Evolutionary conservation across 2,329 filamentous ascomycete species (phyloP).

Genomic region (Pseudonectria buxi): DNA sequence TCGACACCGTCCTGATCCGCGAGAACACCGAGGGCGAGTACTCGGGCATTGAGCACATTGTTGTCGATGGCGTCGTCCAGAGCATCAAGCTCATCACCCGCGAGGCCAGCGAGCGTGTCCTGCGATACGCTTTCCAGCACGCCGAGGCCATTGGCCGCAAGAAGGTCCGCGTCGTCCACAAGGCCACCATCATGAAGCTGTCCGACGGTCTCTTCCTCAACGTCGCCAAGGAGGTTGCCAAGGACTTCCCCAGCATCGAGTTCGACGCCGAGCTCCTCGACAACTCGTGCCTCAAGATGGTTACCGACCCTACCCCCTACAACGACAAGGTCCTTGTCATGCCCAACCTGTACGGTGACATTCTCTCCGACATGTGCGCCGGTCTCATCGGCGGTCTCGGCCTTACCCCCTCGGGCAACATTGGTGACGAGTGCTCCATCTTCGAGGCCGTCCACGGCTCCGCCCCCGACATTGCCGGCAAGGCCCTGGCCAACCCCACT

Average conservation of each 20-base stretch:
- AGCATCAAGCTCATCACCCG: constrained; percentile 99
- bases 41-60: constrained; percentile 97
- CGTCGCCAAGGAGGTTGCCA: constrained; percentile 76
- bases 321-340: constrained; percentile 98
- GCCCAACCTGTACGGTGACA: constrained; percentile 99
- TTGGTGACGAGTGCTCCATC: constrained; percentile 98
- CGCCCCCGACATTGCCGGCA: constrained; percentile 91
- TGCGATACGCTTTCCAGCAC: constrained; percentile 97
- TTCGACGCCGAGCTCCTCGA: constrained; percentile 97
- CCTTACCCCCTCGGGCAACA: constrained; percentile 96
- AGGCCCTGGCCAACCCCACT: constrained; percentile 94
- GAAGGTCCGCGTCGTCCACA: constrained; percentile 98
- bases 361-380: constrained; percentile 98
- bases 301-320: constrained; percentile 91
- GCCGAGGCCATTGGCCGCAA: constrained; percentile 86
- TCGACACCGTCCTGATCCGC: constrained; percentile 95
- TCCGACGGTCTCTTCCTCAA: constrained; percentile 96
- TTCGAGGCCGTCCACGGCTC: constrained; percentile 99
- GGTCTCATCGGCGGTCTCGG: constrained; percentile 96
- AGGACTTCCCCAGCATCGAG: constrained; percentile 93
- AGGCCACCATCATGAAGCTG: constrained; percentile 99
- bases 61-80: constrained; percentile 96
- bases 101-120: constrained; percentile 88
- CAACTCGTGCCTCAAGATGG: constrained; percentile 99
- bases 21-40: constrained; percentile 99